Base-by-base conservation (phyloP, 1,284 basidiomycete species). In the Mycosarcoma maydis region DNA sequence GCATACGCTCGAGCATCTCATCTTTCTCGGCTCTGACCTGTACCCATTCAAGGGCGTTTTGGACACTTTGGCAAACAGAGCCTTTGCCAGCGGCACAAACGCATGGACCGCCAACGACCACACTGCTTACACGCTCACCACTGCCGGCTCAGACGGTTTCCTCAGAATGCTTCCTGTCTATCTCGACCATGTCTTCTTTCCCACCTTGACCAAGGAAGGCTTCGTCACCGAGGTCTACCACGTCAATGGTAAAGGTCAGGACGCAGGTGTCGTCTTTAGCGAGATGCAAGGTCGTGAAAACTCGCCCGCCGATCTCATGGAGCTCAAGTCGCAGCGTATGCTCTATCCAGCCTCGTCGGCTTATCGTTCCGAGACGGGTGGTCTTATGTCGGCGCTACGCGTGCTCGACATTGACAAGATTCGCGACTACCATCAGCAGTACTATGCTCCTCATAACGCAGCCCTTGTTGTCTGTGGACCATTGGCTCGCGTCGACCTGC, bases 271-370 rank as follows among this genome's bases (percentile, higher is more conserved):
- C 3, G 96, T 99, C 24, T 97, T 77, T 50, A 73, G 76, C 30
- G 83, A 84, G 68, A 99, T 99, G 96, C 95, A 98, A 84, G 96
- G 93, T 33, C 87, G 95, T 43, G 91, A 98, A 84, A 98, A 98
- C 78, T 92, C 91, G 5, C 88, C 91, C 0, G 89, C 88, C 13
- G 93, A 97, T 84, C 85, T 97, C 37, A 94, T 98, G 90, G 88
- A 89, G 45, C 86, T 95, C 39, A 73, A 73, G 53, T 69, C 65
- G 20, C 78, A 81, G 64, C 88, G 90, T 22, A 83, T 90, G 24
- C 80, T 95, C 33, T 94, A 97, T 76, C 90, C 92, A 22, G 83
- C 86, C 46, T 87, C 87, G 8, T 98, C 91, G 70, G 96, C 89
- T 13, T 98, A 98, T 80, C 87, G 94, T 19, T 94, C 92, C 78